These are phyloP conservation scores for Coniella lustricola DNA, from an alignment of 2,329 filamentous ascomycete species.

Conservation along the genomic window DNA sequence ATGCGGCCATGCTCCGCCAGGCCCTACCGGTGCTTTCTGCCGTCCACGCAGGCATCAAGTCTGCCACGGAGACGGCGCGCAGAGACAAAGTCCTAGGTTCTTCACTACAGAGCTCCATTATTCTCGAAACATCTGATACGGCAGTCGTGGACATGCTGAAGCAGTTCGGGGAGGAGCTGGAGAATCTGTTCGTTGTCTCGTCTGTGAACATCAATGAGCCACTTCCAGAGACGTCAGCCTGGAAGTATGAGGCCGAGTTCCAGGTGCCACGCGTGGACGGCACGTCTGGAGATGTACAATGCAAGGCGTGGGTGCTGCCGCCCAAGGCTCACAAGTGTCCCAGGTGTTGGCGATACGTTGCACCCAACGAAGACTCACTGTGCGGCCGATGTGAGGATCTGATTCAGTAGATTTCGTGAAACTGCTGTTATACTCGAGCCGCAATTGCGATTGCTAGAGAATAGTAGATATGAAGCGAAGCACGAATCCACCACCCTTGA, in stretches of 20 bases:
- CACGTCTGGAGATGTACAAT: slow-evolving; percentile 23
- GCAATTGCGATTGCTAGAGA: not conserved
- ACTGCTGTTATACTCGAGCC: too few relatives aligned
- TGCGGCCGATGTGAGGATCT: slow-evolving; percentile 69
- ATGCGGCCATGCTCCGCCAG: slow-evolving; percentile 33
- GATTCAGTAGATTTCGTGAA: slow-evolving; percentile 32
- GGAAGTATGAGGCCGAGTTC: slow-evolving; percentile 37
- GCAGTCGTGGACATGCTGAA: slow-evolving; percentile 28
- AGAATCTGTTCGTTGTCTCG: slow-evolving; percentile 63
- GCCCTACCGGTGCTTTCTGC: slow-evolving; percentile 43
- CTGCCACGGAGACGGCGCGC: slow-evolving; percentile 66
- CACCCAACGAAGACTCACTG: slow-evolving; percentile 56
- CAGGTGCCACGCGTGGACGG: slow-evolving; percentile 24
- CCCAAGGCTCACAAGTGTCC: slow-evolving; percentile 63
- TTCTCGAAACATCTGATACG: slow-evolving; percentile 40
- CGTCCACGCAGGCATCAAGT: slow-evolving; percentile 63
- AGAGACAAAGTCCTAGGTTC: slow-evolving; percentile 67
- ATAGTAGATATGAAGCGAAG: too few relatives aligned
- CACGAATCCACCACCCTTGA: too few relatives aligned
- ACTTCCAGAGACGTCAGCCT: slow-evolving; percentile 26
- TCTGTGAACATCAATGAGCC: slow-evolving; percentile 43
- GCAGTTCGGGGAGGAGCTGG: slow-evolving; percentile 45
- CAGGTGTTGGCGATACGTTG: slow-evolving; percentile 82
- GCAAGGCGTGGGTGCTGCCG: slow-evolving; percentile 39
- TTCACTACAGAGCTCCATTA: slow-evolving; percentile 70